A percentile compares a stretch with the other conserved stretches of the same genome.
These are phyloP conservation scores for Colletotrichum agaves DNA, from an alignment of 2,329 filamentous ascomycete species.

Conservation along the genomic window DNA sequence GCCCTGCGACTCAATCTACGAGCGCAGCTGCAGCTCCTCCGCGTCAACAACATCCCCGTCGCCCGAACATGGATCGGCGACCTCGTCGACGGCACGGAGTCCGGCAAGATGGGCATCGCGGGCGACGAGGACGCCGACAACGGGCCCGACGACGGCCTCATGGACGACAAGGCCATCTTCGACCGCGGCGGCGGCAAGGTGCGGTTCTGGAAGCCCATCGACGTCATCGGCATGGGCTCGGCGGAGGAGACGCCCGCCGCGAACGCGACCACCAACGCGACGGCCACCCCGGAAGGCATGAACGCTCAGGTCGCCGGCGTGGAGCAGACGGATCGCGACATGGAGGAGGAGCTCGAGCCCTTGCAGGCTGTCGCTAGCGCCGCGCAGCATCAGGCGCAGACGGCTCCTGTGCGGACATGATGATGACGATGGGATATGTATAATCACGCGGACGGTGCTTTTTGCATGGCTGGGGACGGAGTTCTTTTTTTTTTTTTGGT, in stretches of 20 bases:
- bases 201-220: constrained; percentile 63
- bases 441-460: background rate
- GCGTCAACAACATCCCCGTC: constrained; percentile 60
- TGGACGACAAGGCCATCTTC: constrained; percentile 64
- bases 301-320: constrained; percentile 26
- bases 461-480: background rate
- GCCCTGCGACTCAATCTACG: constrained; percentile 62
- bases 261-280: background rate
- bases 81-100: constrained; percentile 58
- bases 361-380: constrained; percentile 35
- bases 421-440: background rate
- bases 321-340: constrained; percentile 29
- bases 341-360: constrained; percentile 39
- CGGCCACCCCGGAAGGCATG: background rate
- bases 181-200: constrained; percentile 54
- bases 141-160: constrained; percentile 50
- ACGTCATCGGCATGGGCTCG: constrained; percentile 60
- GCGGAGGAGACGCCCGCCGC: constrained; percentile 32
- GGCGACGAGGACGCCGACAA: constrained; percentile 31
- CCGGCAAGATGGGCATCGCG: constrained; percentile 45
- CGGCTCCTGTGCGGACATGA: constrained; percentile 4
- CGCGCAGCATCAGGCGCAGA: constrained; percentile 7
- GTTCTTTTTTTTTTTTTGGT: background rate
- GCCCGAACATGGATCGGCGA: constrained; percentile 61
- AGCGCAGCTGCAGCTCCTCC: constrained; percentile 62